Evolutionary conservation across 176 grass and related monocot genomes (phyloP), one percentile per base, ranked within the genome.

Genomic region (Oryza glaberrima): DNA sequence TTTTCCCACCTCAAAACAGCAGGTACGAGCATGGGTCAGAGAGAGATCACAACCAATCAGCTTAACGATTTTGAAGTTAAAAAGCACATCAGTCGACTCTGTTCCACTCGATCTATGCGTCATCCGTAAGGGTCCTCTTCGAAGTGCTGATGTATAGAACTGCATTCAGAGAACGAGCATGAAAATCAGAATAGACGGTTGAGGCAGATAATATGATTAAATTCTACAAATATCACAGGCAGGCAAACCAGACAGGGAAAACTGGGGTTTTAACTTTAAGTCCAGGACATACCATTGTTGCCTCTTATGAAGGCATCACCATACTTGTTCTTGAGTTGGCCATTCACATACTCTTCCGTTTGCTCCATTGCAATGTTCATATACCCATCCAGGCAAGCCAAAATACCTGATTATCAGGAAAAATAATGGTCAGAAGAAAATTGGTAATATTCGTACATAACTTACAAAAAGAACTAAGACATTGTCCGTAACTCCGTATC

Each of bases 351-450:
- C 79, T 99, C 96, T 80, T 96, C 93, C 1, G 93, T 96, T 73
- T 99, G 96, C 81, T 99, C 96, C 96, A 99, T 99, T 4, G 96
- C 93, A 26, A 99, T 96, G 80, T 99, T 96, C 96, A 99, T 99
- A 36, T 99, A 99, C 15, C 96, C 96, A 67, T 96, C 96, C 66
- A 99, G 81, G 79, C 93, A 96, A 49, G 96, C 96, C 70, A 99
- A 69, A 60, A 99, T 99, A 86, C 93, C 96, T 94, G 69, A 12
- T 82, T 22, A 63, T 26, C 49, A 71, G 9, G 40, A 8, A 8
- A 77, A 83, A 41, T 8, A 5, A 48, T 77, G 20, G 26, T 26
- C 67, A 77, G 23, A 54, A 75, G 20, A 52, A 80, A 58, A 44
- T 54, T 66, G 20, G 3, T 67, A 9, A 13, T 14, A 44, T 36